Evolutionary conservation across 805 yeast species (phyloP), one percentile per base, ranked within the genome.

Genomic region (Hanseniaspora thailandica): DNA sequence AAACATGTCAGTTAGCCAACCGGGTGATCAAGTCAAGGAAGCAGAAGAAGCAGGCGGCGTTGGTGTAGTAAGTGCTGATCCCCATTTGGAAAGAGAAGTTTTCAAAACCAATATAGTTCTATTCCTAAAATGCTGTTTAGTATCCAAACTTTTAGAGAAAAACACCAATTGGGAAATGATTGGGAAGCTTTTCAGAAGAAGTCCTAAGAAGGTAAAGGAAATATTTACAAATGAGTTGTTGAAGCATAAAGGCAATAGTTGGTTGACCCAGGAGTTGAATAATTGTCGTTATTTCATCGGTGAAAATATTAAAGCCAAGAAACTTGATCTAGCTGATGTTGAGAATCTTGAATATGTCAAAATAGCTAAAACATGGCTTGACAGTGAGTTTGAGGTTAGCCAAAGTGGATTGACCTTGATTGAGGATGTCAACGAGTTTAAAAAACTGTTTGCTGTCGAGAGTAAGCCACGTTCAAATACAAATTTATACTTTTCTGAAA

Each of bases 151-250:
- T 15, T 73, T 84, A 38, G 71, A 66, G 17, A 72, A 76, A 43
- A 77, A 77, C 15, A 82, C 85, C 36, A 81, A 79, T 55, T 88
- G 94, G 84, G 74, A 72, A 0, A 65, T 72, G 34, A 79, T 88
- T 6, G 71, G 82, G 0, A 61, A 60, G 0, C 63, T 77, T 5
- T 75, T 84, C 39, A 68, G 67, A 2, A 63, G 61, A 52, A 64
- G 65, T 43, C 9, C 31, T 2, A 39, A 43, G 7, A 46, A 39
- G 13, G 22, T 52, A 4, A 25, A 52, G 28, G 43, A 38, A 17
- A 43, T 41, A 4, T 52, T 52, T 19, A 15, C 34, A n/a, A 35
- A 10, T n/a, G 46, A 40, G 15, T 12, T 40, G 3, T 25, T 5
- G 10, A 48, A 48, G 20, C 44, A 40, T 19, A 38, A 36, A 10